Conservation (phyloP, 306 rosid genomes). For the Dalbergia cultrata region DNA sequence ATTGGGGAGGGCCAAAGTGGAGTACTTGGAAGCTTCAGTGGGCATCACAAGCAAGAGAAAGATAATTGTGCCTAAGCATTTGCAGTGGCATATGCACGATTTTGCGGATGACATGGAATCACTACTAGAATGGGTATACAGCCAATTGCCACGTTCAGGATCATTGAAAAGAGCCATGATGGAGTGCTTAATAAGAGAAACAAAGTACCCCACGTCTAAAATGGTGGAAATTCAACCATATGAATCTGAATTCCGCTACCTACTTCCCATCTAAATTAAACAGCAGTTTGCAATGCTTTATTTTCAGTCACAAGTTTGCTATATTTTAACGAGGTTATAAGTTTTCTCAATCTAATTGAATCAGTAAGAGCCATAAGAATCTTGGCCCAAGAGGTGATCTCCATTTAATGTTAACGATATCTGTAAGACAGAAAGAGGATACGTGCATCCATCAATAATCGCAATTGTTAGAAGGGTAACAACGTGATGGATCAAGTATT, state of each 20-base stretch:
- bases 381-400: too few species aligned
- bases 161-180: constrained; percentile 70
- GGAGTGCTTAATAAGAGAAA: constrained; percentile 71
- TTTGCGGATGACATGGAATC: constrained; percentile 93
- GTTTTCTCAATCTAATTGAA: too few species aligned
- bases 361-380: too few species aligned
- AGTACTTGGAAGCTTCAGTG: constrained; percentile 91
- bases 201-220: constrained; percentile 62
- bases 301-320: neutral
- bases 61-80: constrained; percentile 82
- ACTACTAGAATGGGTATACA: constrained; percentile 87
- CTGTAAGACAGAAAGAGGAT: too few species aligned
- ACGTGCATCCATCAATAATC: too few species aligned
- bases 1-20: constrained; percentile 82
- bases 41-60: constrained; percentile 81
- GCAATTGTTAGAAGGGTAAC: too few species aligned
- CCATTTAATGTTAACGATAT: too few species aligned
- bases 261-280: constrained; percentile 54
- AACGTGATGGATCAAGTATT: too few species aligned
- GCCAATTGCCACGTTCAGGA: constrained; percentile 82
- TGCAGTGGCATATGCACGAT: constrained; percentile 87
- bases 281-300: neutral
- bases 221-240: constrained; percentile 81
- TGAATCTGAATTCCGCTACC: constrained; percentile 82
- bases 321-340: neutral